A percentile compares a stretch with the other conserved stretches of the same genome.
phyloP scores from a whole-genome alignment of 441 rosid genomes.

The Erodium moschatum region DNA sequence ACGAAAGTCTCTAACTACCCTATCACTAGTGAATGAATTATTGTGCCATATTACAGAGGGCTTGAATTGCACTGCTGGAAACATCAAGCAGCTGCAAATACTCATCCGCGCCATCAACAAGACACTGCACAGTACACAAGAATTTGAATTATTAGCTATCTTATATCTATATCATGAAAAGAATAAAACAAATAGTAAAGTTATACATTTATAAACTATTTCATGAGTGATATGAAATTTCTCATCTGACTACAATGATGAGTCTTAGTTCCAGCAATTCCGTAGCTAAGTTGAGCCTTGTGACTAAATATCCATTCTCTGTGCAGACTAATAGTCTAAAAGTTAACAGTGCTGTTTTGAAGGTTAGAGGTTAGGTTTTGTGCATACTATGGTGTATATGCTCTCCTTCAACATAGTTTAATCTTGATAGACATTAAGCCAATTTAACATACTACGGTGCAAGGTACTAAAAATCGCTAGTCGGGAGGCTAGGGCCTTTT shows the following conservation, averaged over 20 bases:
- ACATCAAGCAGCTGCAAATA: constrained; percentile 81
- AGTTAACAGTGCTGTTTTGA: not conserved
- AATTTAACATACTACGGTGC: not conserved
- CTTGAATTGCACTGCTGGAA: constrained; percentile 56
- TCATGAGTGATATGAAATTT: not conserved
- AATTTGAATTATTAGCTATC: constrained; percentile 2
- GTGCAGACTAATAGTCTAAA: not conserved
- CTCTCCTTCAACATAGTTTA: not conserved
- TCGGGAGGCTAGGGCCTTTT: no score
- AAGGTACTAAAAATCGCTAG: no score
- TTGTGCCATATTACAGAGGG: constrained; percentile 54
- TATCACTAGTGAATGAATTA: constrained; percentile 26
- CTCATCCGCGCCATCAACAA: constrained; percentile 91
- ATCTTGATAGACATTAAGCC: not conserved
- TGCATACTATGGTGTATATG: not conserved
- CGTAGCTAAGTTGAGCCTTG: not conserved
- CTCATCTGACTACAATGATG: not conserved
- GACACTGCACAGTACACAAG: constrained; percentile 42
- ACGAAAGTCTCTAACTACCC: no score
- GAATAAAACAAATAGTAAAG: not conserved
- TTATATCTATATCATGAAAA: no score
- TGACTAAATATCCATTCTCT: not conserved
- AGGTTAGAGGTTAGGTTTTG: not conserved
- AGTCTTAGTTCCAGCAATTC: not conserved
- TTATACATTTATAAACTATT: not conserved